These are phyloP conservation scores for Candida xyloterini DNA, from an alignment of 805 yeast genomes.

Conservation along the genomic window DNA sequence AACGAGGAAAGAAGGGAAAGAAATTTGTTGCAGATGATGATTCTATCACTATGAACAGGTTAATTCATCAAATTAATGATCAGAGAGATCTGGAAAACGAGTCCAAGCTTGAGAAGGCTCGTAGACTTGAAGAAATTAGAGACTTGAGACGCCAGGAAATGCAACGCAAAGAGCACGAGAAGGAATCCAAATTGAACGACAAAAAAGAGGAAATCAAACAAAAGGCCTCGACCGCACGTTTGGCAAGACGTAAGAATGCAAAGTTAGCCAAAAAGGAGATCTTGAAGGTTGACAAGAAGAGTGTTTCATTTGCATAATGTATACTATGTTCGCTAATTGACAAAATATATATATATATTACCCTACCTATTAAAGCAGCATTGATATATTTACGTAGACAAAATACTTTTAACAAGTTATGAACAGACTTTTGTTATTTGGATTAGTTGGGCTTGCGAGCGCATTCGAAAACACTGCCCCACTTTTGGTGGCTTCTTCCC, in stretches of 20 bases:
- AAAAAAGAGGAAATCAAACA: conserved; percentile 75
- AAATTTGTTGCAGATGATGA: conserved; percentile 73
- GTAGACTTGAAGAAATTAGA: conserved; percentile 85
- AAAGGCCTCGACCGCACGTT: conserved; percentile 69
- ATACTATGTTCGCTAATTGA: background rate
- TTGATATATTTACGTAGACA: conserved; percentile 8
- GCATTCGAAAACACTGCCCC: conserved; percentile 36
- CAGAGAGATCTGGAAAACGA: conserved; percentile 74
- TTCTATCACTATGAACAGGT: conserved; percentile 55
- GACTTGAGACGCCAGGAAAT: conserved; percentile 83
- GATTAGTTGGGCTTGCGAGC: conserved; percentile 8
- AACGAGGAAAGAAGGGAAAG: conserved; percentile 84
- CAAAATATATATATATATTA: background rate
- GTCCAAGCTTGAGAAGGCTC: conserved; percentile 85
- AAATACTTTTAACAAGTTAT: conserved; percentile 6
- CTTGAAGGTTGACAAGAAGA: conserved; percentile 33
- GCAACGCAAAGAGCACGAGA: conserved; percentile 75
- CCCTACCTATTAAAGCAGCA: conserved; percentile 11
- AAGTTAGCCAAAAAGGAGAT: conserved; percentile 30
- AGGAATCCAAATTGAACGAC: conserved; percentile 64
- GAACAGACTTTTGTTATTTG: conserved; percentile 8
- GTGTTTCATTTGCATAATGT: conserved; percentile 48
- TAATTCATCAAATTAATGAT: conserved; percentile 80
- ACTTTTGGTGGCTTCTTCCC: conserved; percentile 22
- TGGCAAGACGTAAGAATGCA: conserved; percentile 59